phyloP scores from a whole-genome alignment of 148 eudicot genomes.

The Rhododendron molle region DNA sequence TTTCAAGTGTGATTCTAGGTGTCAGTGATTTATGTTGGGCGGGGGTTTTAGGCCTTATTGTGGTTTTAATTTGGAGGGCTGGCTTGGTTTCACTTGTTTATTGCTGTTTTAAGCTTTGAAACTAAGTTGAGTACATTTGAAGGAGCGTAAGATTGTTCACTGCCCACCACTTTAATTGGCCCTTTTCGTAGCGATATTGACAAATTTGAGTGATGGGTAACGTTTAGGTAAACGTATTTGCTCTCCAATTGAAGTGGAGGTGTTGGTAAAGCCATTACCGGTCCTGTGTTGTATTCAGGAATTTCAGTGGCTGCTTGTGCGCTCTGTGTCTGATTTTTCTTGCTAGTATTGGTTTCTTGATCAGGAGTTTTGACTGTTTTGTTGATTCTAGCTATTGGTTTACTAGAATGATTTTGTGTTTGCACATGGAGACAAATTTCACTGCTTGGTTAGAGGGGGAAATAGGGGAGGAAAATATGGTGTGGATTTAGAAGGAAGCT shows the following conservation, averaged over 20 bases:
- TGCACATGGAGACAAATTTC: neutral
- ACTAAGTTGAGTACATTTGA: neutral
- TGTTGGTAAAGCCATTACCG: neutral
- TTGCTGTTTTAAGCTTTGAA: neutral
- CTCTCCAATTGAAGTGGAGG: neutral
- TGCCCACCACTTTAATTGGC: neutral
- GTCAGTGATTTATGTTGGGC: neutral
- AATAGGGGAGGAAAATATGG: neutral
- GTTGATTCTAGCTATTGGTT: neutral
- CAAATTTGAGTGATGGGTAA: neutral
- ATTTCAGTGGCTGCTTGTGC: neutral
- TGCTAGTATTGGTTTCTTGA: neutral
- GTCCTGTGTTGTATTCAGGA: neutral
- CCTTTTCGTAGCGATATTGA: neutral
- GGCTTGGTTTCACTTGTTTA: no score
- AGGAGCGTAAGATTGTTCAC: neutral
- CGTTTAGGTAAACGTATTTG: neutral
- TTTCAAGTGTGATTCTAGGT: neutral
- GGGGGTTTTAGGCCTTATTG: neutral
- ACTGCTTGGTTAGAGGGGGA: neutral
- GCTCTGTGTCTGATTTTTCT: neutral
- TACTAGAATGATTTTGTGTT: neutral
- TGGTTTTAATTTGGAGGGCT: neutral
- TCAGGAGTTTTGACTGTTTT: neutral
- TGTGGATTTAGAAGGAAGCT: neutral